phyloP scores from a whole-genome alignment of 495 filamentous ascomycete species.

The Neurospora cerealis region DNA sequence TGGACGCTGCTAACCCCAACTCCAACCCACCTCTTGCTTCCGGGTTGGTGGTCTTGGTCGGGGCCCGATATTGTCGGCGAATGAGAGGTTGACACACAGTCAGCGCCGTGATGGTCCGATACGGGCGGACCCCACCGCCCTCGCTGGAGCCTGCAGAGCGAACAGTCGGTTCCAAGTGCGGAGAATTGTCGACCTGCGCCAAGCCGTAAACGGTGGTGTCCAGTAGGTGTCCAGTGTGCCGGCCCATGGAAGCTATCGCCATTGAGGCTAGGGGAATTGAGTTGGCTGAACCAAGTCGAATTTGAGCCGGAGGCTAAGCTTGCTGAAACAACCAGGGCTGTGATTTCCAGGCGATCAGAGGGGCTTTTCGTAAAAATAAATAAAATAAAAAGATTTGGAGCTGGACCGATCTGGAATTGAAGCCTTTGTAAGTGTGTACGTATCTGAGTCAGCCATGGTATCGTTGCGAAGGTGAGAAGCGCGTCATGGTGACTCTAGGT shows the following conservation, averaged over 20 bases:
- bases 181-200: constrained; percentile 11
- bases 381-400: neutral
- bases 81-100: constrained; percentile 26
- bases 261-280: constrained; percentile 5
- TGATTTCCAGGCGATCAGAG: neutral
- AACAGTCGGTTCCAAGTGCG: constrained; percentile 10
- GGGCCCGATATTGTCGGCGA: constrained; percentile 15
- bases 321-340: neutral
- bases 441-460: neutral
- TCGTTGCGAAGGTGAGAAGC: neutral
- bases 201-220: constrained; percentile 6
- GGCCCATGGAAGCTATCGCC: constrained; percentile 4
- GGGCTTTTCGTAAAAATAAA: neutral
- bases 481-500: neutral
- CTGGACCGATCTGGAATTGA: neutral
- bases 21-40: neutral
- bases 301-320: constrained; percentile 6
- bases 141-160: constrained; percentile 10
- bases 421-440: neutral
- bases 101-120: constrained; percentile 16
- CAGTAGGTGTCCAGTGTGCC: neutral
- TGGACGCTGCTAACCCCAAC: neutral
- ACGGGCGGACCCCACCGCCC: constrained; percentile 7
- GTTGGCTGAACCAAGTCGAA: constrained; percentile 1
- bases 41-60: constrained; percentile 7